Base-by-base conservation (phyloP, 2,329 filamentous ascomycete genomes). In the Cercospora berteroae region DNA sequence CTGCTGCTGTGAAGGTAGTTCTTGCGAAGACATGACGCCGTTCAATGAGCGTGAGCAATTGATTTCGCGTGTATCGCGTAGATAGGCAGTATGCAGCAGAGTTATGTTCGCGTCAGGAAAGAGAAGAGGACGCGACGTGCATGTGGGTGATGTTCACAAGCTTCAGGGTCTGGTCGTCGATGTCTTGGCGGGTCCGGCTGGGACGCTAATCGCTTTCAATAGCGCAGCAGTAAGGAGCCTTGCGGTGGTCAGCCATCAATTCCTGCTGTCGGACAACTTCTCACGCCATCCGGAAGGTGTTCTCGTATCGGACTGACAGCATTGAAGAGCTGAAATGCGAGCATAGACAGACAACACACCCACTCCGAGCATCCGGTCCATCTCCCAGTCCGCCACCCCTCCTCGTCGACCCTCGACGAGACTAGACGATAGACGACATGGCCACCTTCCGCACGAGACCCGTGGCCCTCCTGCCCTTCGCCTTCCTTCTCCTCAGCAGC, bases 401-500 rank as follows among this genome's bases (percentile, higher is more conserved):
- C 42, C 39, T 42, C 55, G 60, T 33, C 27, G 60, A 27, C 48
- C 31, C 25, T 18, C 31, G 27, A 64, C 23, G 62, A 64, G 13
- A 48, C 48, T 52, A 58, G 31, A 36, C 4, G 1, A 58, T 29
- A 65, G 39, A 64, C 64, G 52, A 60, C 8, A 74, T 74, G 72
- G 72, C 71, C 27, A 73, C 71, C 61, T 74, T 71, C 62, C 69
- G 72, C 63, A 74, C 71, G 5, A 69, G 72, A 66, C 70, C 70
- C 52, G 59, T 67, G 16, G 63, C 64, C 27, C 13, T 68, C 63
- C 62, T 68, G 42, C 16, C 66, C n/a, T 58, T 44, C 27, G 62
- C 52, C 27, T 39, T 48, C 29, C 61, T 67, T 50, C 64, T 70
- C 48, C 13, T 70, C 33, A 60, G 72, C 13, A 55, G 25, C 66